Evolutionary conservation across 1,284 basidiomycete species (phyloP).

Genomic region (Ceratobasidium sp.): DNA sequence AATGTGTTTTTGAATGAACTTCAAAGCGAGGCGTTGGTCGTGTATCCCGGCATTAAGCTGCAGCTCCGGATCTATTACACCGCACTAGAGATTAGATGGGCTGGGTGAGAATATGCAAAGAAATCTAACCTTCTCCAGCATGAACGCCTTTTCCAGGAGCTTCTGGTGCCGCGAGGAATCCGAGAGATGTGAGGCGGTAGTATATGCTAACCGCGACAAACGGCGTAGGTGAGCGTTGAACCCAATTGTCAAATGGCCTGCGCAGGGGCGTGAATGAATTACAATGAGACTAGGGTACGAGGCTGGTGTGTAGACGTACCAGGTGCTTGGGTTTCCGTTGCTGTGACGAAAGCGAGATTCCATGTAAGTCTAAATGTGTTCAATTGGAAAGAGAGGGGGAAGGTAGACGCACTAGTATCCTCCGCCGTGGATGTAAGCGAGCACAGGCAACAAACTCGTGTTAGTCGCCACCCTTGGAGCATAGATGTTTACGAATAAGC

Average conservation of each 20-base stretch:
- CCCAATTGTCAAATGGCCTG: conserved; percentile 62
- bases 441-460: conserved; percentile 66
- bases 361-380: background rate
- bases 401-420: conserved; percentile 64
- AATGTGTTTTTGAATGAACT: conserved; percentile 55
- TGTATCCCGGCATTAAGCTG: conserved; percentile 69
- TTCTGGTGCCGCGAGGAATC: conserved; percentile 50
- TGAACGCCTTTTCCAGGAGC: conserved; percentile 58
- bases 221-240: conserved; percentile 57
- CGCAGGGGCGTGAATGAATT: conserved; percentile 62
- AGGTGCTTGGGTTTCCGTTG: conserved; percentile 26
- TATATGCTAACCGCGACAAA: conserved; percentile 50
- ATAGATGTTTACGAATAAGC: conserved; percentile 63
- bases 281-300: too few species aligned
- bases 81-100: background rate
- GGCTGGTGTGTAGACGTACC: conserved; percentile 11
- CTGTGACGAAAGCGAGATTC: conserved; percentile 2
- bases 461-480: conserved; percentile 55
- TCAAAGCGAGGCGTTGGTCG: conserved; percentile 65
- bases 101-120: background rate
- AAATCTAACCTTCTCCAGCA: conserved; percentile 52
- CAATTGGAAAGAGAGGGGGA: conserved; percentile 43
- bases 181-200: conserved; percentile 45
- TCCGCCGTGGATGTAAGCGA: conserved; percentile 70
- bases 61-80: conserved; percentile 30